A percentile compares a stretch with the other conserved stretches of the same genome.
phyloP scores from a whole-genome alignment of 1,284 basidiomycete species.

The Puccinia horiana region DNA sequence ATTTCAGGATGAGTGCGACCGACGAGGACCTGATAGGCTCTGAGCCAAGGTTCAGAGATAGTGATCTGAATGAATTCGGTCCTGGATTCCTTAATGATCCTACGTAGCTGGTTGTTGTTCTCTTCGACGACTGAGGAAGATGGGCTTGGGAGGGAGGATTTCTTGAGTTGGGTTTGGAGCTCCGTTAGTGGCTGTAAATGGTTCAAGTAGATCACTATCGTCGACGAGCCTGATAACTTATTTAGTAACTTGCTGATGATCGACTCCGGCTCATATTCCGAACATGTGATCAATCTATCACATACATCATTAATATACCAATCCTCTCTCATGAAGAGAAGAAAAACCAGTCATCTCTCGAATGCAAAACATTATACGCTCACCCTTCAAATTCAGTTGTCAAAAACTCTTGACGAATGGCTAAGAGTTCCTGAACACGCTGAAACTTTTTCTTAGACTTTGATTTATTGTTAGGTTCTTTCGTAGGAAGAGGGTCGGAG shows the following conservation, averaged over 20 bases:
- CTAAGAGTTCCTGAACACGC: constrained; percentile 66
- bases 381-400: constrained; percentile 64
- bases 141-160: constrained; percentile 61
- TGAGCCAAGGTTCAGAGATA: constrained; percentile 73
- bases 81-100: neutral
- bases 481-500: neutral
- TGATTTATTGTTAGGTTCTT: constrained; percentile 57
- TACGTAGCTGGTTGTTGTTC: neutral
- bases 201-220: constrained; percentile 26
- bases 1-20: constrained; percentile 95
- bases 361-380: neutral
- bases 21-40: constrained; percentile 89
- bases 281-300: constrained; percentile 37
- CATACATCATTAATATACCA: neutral
- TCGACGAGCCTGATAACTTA: constrained; percentile 13
- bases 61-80: constrained; percentile 38
- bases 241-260: constrained; percentile 13
- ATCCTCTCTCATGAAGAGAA: neutral
- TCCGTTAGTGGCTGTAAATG: constrained; percentile 18
- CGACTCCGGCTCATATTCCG: constrained; percentile 44
- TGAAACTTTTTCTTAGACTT: constrained; percentile 73
- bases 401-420: constrained; percentile 77
- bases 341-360: neutral
- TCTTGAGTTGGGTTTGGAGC: constrained; percentile 17
- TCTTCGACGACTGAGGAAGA: constrained; percentile 60